Conservation (phyloP, 2,329 filamentous ascomycete species). For the Arthrobotrys entomopaga region DNA sequence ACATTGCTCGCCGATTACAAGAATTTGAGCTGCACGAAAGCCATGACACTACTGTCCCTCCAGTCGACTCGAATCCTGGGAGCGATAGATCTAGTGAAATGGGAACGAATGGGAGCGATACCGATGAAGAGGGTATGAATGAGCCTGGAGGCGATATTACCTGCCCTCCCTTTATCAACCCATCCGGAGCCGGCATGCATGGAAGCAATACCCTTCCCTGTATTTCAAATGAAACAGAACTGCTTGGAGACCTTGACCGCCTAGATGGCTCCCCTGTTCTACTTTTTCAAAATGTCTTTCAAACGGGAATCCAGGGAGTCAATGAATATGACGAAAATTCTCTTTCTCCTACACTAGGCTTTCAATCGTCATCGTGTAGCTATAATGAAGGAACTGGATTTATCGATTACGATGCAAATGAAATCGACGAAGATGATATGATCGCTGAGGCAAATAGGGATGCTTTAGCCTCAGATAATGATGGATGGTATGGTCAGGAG, state of each 20-base stretch:
- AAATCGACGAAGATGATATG: conserved; percentile 84
- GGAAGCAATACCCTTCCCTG: conserved; percentile 1
- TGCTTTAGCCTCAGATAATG: conserved; percentile 87
- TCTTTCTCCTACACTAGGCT: conserved; percentile 60
- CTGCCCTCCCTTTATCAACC: conserved; percentile 49
- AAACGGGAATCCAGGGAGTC: conserved; percentile 62
- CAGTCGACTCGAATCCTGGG: neutral
- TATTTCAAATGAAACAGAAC: neutral
- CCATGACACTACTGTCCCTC: neutral
- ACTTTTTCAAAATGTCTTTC: conserved; percentile 58
- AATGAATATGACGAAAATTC: conserved; percentile 61
- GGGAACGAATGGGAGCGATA: conserved; percentile 43
- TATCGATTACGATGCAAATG: conserved; percentile 70
- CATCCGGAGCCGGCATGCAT: conserved; percentile 19
- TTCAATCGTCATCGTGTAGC: conserved; percentile 59
- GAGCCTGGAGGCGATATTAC: too few species aligned
- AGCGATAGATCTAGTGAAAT: conserved; percentile 41
- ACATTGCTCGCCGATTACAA: conserved; percentile 36
- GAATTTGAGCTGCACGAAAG: conserved; percentile 23
- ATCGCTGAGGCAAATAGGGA: conserved; percentile 96
- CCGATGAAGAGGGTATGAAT: conserved; percentile 33
- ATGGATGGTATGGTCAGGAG: conserved; percentile 94
- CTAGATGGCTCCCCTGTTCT: conserved; percentile 53
- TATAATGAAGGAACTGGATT: conserved; percentile 62
- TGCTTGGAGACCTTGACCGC: neutral